These are phyloP conservation scores for Penicillium fuscoglaucum DNA, from an alignment of 2,329 filamentous ascomycete genomes.

Conservation along the genomic window DNA sequence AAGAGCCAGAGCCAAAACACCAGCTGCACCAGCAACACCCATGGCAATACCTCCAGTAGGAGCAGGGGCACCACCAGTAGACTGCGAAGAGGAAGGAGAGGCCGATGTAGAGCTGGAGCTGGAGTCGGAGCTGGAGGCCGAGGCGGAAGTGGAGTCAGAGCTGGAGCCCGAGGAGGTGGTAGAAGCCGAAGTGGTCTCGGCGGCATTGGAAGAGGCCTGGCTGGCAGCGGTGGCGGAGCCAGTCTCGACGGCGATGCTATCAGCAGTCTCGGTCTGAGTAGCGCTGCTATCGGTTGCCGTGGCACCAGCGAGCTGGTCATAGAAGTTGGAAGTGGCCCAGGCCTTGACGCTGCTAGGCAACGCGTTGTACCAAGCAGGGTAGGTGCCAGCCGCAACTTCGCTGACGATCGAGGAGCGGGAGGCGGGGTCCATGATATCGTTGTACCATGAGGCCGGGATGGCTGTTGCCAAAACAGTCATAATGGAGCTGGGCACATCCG, in stretches of 20 bases:
- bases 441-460: slow-evolving; percentile 24
- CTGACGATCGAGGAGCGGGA: slow-evolving; percentile 17
- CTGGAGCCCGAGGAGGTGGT: neutral
- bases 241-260: neutral
- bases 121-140: slow-evolving; percentile 1
- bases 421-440: slow-evolving; percentile 19
- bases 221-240: neutral
- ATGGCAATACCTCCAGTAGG: slow-evolving; percentile 26
- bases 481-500: slow-evolving; percentile 22
- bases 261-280: neutral
- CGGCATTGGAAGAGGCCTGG: slow-evolving; percentile 2
- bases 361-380: slow-evolving; percentile 30
- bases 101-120: slow-evolving; percentile 7
- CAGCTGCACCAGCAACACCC: slow-evolving; percentile 27
- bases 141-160: neutral
- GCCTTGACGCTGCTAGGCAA: slow-evolving; percentile 29
- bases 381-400: slow-evolving; percentile 22
- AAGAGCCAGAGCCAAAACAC: slow-evolving; percentile 27
- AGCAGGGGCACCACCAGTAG: slow-evolving; percentile 25
- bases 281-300: neutral
- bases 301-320: neutral
- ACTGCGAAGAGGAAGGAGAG: slow-evolving; percentile 17
- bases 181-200: neutral
- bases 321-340: slow-evolving; percentile 19
- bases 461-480: slow-evolving; percentile 28